These are phyloP conservation scores for Fusarium udum DNA, from an alignment of 2,329 filamentous ascomycete species.

Conservation along the genomic window DNA sequence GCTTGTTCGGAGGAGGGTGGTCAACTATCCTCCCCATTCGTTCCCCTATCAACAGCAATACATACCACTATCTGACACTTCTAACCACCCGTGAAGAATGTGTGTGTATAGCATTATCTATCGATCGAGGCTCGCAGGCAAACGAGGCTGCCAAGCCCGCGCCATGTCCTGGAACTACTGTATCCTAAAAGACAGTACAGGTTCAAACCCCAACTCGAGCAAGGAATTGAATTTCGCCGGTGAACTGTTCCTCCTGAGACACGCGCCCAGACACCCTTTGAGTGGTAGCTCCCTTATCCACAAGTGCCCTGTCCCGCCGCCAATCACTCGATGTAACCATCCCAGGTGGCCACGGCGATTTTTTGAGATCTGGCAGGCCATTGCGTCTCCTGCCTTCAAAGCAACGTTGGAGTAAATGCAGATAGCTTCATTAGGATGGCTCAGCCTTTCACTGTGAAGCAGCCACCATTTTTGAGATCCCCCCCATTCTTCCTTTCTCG, in stretches of 20 bases:
- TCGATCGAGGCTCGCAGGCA: conserved; percentile 32
- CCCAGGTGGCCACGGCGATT: conserved; percentile 41
- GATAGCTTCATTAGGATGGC: conserved; percentile 29
- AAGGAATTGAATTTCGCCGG: conserved; percentile 38
- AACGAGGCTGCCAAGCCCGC: conserved; percentile 31
- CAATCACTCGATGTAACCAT: conserved; percentile 43
- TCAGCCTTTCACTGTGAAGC: conserved; percentile 9
- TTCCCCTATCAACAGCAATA: conserved; percentile 4
- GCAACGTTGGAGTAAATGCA: conserved; percentile 31
- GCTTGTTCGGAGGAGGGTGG: conserved; percentile 25
- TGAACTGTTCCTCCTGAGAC: conserved; percentile 42
- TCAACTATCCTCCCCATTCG: conserved; percentile 27
- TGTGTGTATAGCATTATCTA: conserved; percentile 13
- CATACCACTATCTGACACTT: conserved; percentile 3
- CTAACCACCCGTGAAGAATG: conserved; percentile 16
- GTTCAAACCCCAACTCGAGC: conserved; percentile 21
- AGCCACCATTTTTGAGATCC: conserved; percentile 16
- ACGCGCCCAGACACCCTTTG: conserved; percentile 40
- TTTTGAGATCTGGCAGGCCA: conserved; percentile 44
- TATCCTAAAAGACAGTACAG: conserved; percentile 10
- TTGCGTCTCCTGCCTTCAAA: conserved; percentile 36
- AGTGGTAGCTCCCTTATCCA: conserved; percentile 39
- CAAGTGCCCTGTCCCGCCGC: conserved; percentile 28
- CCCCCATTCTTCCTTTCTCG: conserved; percentile 2
- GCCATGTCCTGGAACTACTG: conserved; percentile 21